A percentile compares a stretch with the other conserved stretches of the same genome.
phyloP scores from a whole-genome alignment of 257 asterid species.

The Nicotiana sylvestris region DNA sequence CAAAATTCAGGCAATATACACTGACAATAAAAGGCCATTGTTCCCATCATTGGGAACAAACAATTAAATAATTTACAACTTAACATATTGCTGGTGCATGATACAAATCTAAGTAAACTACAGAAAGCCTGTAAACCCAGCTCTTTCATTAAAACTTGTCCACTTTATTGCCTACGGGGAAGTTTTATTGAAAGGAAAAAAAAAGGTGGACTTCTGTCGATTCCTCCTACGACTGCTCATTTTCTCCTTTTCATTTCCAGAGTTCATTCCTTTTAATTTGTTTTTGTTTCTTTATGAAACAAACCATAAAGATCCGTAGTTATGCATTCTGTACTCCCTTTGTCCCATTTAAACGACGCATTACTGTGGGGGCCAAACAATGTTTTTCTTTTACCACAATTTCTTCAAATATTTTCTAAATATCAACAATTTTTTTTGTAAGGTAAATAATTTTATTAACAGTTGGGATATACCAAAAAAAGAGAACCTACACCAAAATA shows the following conservation, averaged over 20 bases:
- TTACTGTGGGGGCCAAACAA: background rate
- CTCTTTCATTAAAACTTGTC: background rate
- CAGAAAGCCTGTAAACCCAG: background rate
- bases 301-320: background rate
- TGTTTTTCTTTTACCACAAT: background rate
- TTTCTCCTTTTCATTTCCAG: background rate
- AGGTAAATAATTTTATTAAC: no score
- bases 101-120: background rate
- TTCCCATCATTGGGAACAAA: background rate
- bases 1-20: background rate
- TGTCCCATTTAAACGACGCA: background rate
- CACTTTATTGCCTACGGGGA: background rate
- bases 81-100: background rate
- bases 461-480: no score
- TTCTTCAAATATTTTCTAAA: background rate
- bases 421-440: background rate
- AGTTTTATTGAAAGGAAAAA: background rate
- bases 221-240: background rate
- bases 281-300: background rate
- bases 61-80: background rate
- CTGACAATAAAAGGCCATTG: background rate
- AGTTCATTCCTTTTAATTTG: background rate
- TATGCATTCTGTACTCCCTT: background rate
- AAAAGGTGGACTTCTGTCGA: background rate
- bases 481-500: no score